Evolutionary conservation across 768 basidiomycete species (phyloP).

Genomic region (Hirschioporus abietinus): DNA sequence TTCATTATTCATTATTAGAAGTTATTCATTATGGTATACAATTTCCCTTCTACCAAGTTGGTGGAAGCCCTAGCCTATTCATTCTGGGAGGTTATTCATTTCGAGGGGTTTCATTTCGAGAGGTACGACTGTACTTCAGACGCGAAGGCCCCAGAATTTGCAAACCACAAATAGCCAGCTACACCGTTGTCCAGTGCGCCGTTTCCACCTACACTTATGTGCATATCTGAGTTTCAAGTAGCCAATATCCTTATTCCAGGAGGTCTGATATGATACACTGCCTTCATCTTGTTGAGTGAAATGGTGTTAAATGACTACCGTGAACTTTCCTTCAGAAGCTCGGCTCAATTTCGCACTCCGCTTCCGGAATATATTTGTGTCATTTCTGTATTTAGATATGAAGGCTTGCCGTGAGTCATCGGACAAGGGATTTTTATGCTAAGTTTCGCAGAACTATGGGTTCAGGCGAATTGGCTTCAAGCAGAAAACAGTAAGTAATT

Average conservation of each 20-base stretch:
- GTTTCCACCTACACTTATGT: neutral
- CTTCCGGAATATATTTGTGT: neutral
- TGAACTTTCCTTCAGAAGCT: neutral
- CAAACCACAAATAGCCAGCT: neutral
- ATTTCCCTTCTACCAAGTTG: too few species aligned
- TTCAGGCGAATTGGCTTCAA: too few species aligned
- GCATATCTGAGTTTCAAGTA: neutral
- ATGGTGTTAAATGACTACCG: neutral
- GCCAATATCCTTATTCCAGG: neutral
- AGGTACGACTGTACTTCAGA: too few species aligned
- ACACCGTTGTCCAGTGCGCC: neutral
- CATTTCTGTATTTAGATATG: neutral
- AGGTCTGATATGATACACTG: neutral
- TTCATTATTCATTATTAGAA: too few species aligned
- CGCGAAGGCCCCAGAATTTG: neutral
- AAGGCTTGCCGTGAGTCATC: neutral
- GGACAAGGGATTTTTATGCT: too few species aligned
- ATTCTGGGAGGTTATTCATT: too few species aligned
- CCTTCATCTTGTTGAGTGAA: neutral
- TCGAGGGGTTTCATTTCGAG: too few species aligned
- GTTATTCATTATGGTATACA: too few species aligned
- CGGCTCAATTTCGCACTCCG: neutral
- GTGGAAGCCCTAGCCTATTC: too few species aligned
- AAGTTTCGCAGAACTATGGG: too few species aligned
- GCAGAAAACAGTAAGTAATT: too few species aligned